Conservation (phyloP, 1,139 yeast genomes). For the Diutina mesorugosa region DNA sequence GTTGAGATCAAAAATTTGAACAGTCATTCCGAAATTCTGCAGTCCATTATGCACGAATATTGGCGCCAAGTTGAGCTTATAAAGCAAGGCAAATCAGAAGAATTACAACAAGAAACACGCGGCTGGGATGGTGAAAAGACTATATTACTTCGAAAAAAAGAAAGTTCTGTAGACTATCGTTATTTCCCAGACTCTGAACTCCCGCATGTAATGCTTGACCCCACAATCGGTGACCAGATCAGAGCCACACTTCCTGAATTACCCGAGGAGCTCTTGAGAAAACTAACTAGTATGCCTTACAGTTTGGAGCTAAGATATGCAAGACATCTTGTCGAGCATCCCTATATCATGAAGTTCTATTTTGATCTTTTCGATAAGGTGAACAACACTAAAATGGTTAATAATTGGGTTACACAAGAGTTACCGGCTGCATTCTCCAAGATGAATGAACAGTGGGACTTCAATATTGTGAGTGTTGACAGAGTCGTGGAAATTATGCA, state of each 20-base stretch:
- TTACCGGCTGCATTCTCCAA: slow-evolving; percentile 58
- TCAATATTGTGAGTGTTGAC: slow-evolving; percentile 16
- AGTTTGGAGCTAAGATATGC: slow-evolving; percentile 63
- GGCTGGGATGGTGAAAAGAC: slow-evolving; percentile 83
- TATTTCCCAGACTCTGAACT: slow-evolving; percentile 93
- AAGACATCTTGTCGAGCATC: slow-evolving; percentile 39
- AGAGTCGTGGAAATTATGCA: slow-evolving; percentile 4
- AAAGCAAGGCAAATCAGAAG: slow-evolving; percentile 14
- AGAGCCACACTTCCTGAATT: slow-evolving; percentile 35
- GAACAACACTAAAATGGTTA: slow-evolving; percentile 28
- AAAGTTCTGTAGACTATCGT: slow-evolving; percentile 73
- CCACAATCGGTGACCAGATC: slow-evolving; percentile 19
- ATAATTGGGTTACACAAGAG: slow-evolving; percentile 81
- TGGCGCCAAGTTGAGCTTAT: slow-evolving; percentile 45
- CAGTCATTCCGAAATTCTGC: slow-evolving; percentile 66
- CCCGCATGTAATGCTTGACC: slow-evolving; percentile 40
- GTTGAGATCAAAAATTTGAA: slow-evolving; percentile 87
- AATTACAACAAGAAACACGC: slow-evolving; percentile 58
- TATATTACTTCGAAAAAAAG: slow-evolving; percentile 58
- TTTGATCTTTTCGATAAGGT: slow-evolving; percentile 22
- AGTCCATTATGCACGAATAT: slow-evolving; percentile 70
- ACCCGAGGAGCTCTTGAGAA: slow-evolving; percentile 49
- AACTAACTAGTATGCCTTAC: slow-evolving; percentile 38
- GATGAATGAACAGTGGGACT: slow-evolving; percentile 26
- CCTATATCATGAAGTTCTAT: slow-evolving; percentile 37